Base-by-base conservation (phyloP, 2,329 filamentous ascomycete species). In the Fusarium chaquense region DNA sequence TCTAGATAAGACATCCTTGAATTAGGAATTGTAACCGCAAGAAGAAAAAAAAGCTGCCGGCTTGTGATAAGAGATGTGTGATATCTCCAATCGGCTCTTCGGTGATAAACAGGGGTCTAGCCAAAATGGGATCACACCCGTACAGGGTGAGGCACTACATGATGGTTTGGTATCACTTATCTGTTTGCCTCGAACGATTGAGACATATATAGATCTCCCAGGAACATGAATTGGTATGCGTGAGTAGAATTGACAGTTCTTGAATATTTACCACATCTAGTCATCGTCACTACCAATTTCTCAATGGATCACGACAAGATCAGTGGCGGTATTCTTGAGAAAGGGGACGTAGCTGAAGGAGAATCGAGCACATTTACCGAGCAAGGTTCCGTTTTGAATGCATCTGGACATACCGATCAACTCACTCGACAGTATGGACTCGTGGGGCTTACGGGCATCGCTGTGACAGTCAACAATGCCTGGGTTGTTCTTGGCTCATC, bases 381-480 rank as follows among this genome's bases (percentile, higher is more conserved):
- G 16, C 63, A 35, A 3, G 52, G 44, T 15, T 52, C 58, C 4
- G n/a, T 52, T 1, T 20, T 72, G 7, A 72, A 73, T 30, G 72
- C 64, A 1, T 73, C 69, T 1, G 73, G 72, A 0, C 72, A 75
- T n/a, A 43, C 38, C 2, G 73, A 75, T 15, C 68, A 75, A 24
- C 61, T 75, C 1, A 67, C 47, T 7, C 64, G 73, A 1, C 73
- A 75, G 26, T 75, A 74, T 26, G 73, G 73, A 0, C 69, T 75
- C 0, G 28, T 75, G 1, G 73, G 73, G 0, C 66, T 75, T 1
- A 75, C 73, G 1, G 73, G 73, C 2, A 73, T 74, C 12, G 73
- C 73, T 7, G 72, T 75, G 0, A 75, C 73, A 0, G 73, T 75
- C 33, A 75, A 75, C 36, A 75, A 75, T 46, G 73, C 73, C 1